Percentiles rank a stretch among this genome's conserved stretches.
Evolutionary conservation across 2,329 filamentous ascomycete species (phyloP).

Genomic region (Sporothrix luriei): DNA sequence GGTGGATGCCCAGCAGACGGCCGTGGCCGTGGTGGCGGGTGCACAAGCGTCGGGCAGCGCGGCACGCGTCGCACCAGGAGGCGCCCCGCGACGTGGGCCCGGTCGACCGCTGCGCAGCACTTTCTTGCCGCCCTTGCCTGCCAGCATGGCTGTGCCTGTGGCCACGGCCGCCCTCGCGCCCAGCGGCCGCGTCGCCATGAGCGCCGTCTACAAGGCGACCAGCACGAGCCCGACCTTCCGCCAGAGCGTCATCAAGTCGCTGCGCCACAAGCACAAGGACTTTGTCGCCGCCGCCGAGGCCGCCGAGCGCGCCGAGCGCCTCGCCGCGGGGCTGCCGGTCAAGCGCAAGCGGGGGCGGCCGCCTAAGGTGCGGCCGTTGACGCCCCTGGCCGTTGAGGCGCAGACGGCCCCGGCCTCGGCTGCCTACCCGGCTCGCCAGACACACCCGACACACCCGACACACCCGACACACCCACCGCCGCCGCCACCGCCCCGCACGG

Average conservation of each 20-base stretch:
- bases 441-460: not conserved
- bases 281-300: not conserved
- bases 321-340: not conserved
- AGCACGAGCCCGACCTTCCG: conserved; percentile 19
- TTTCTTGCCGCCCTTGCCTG: not conserved
- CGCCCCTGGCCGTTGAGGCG: not conserved
- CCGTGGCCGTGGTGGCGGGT: not conserved
- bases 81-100: not conserved
- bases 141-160: not conserved
- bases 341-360: not conserved
- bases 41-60: too few relatives aligned
- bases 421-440: not conserved
- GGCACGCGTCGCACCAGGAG: too few relatives aligned
- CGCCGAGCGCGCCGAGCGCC: not conserved
- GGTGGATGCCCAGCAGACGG: conserved; percentile 32
- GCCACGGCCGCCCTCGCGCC: not conserved
- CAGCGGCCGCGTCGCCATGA: conserved; percentile 38
- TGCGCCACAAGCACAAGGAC: conserved; percentile 22
- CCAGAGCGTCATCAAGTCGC: conserved; percentile 31
- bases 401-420: too few relatives aligned
- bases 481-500: not conserved
- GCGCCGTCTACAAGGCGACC: conserved; percentile 41
- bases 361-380: not conserved
- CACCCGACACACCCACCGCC: too few relatives aligned
- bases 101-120: not conserved